Percentiles rank a stretch among this genome's conserved stretches.
These are phyloP conservation scores for Przewalskia tangutica DNA, from an alignment of 257 asterid species.

Conservation along the genomic window DNA sequence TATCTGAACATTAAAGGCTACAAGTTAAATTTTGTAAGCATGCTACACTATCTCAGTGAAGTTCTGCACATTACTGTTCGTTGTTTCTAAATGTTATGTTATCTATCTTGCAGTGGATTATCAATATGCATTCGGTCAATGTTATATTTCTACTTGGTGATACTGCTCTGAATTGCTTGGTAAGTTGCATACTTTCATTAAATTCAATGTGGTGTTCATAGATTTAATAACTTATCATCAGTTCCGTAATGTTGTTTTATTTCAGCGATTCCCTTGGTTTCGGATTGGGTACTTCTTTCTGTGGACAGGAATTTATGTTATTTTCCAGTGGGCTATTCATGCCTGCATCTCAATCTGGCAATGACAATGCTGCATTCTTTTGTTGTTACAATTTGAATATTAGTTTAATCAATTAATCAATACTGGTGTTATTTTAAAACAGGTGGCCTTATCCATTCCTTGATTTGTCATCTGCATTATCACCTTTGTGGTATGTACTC, in stretches of 20 bases:
- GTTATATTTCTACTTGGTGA: conserved; percentile 77
- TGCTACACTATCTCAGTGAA: background rate
- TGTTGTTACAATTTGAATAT: background rate
- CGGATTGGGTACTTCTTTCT: conserved; percentile 75
- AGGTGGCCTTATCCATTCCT: conserved; percentile 99
- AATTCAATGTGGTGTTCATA: background rate
- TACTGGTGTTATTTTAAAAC: conserved; percentile 12
- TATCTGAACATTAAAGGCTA: conserved; percentile 70
- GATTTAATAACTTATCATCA: background rate
- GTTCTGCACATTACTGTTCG: background rate
- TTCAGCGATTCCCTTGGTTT: conserved; percentile 96
- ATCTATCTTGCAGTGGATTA: conserved; percentile 53
- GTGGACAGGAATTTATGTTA: conserved; percentile 66
- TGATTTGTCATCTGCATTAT: conserved; percentile 69
- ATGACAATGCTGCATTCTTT: background rate
- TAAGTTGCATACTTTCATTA: conserved; percentile 17
- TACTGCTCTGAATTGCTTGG: conserved; percentile 78
- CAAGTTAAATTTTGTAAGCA: conserved; percentile 73
- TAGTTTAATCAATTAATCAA: background rate
- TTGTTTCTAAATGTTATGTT: conserved; percentile 6
- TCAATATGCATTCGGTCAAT: conserved; percentile 86
- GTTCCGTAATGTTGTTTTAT: background rate
- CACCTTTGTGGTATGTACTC: conserved; percentile 75
- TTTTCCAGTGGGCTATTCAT: conserved; percentile 75
- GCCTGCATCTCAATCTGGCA: conserved; percentile 73